These are phyloP conservation scores for Clavispora fructus DNA, from an alignment of 805 yeast genomes.

Conservation along the genomic window DNA sequence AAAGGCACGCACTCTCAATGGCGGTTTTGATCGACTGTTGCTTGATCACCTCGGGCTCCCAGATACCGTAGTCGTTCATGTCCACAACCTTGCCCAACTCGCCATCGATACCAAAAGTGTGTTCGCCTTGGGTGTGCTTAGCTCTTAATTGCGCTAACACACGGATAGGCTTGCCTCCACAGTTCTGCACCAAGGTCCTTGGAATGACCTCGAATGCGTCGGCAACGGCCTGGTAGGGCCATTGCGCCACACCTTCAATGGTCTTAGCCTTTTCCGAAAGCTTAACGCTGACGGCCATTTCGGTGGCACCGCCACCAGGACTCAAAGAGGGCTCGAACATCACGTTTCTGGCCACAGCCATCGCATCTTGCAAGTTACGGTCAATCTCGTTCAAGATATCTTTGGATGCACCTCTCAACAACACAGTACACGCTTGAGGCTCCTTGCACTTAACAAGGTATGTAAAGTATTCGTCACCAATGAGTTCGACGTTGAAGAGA, in stretches of 20 bases:
- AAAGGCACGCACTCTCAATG: constrained; percentile 90
- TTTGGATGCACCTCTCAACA: constrained; percentile 94
- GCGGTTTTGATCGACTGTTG: constrained; percentile 98
- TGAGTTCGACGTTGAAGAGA: constrained; percentile 83
- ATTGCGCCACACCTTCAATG: constrained; percentile 91
- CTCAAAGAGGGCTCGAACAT: constrained; percentile 89
- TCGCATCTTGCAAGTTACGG: constrained; percentile 95
- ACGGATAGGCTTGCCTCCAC: constrained; percentile 95
- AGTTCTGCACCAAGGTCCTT: constrained; percentile 92
- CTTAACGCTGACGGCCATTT: constrained; percentile 92
- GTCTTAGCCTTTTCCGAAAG: constrained; percentile 86
- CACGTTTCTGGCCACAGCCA: constrained; percentile 95
- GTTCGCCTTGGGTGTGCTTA: constrained; percentile 86
- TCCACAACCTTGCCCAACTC: constrained; percentile 91
- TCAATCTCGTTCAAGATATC: constrained; percentile 95
- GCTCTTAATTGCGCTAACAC: constrained; percentile 88
- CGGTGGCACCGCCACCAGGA: constrained; percentile 99
- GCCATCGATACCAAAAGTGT: constrained; percentile 91
- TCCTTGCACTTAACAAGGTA: constrained; percentile 72
- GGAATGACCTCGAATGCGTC: constrained; percentile 99
- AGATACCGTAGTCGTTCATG: constrained; percentile 92
- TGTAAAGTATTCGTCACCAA: constrained; percentile 96
- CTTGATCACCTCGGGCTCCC: constrained; percentile 99
- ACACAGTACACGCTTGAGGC: constrained; percentile 90
- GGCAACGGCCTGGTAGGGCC: constrained; percentile 99